phyloP scores from a whole-genome alignment of 306 rosid genomes.

The Sophora flavescens region DNA sequence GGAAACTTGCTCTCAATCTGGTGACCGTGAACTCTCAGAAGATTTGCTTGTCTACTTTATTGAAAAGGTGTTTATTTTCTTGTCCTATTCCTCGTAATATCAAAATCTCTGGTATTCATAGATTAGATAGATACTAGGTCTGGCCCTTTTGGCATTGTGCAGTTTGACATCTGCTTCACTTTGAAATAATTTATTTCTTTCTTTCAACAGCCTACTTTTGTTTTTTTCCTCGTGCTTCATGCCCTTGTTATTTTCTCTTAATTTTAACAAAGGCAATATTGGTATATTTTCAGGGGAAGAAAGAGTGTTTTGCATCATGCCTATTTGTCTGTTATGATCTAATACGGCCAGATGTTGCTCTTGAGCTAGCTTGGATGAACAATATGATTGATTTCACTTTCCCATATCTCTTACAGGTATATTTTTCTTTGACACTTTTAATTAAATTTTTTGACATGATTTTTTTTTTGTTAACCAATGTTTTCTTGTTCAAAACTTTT shows the following conservation, averaged over 20 bases:
- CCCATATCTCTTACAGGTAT: slow-evolving; percentile 90
- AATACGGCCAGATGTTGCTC: slow-evolving; percentile 83
- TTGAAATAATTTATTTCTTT: slow-evolving; percentile 23
- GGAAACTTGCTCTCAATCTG: slow-evolving; percentile 97
- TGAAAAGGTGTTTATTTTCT: slow-evolving; percentile 67
- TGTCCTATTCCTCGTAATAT: slow-evolving; percentile 27
- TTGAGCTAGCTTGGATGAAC: slow-evolving; percentile 94
- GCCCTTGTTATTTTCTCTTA: slow-evolving; percentile 29
- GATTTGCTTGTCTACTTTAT: slow-evolving; percentile 92
- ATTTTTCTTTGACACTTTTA: slow-evolving; percentile 5
- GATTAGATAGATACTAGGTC: slow-evolving; percentile 16
- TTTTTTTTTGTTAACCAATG: slow-evolving; percentile 17
- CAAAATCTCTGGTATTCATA: not conserved
- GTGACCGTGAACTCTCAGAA: slow-evolving; percentile 95
- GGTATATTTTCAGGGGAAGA: slow-evolving; percentile 79
- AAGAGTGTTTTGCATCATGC: slow-evolving; percentile 97
- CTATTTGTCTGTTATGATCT: slow-evolving; percentile 94
- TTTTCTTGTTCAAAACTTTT: not conserved
- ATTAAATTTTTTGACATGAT: slow-evolving; percentile 21
- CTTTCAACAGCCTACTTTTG: not conserved
- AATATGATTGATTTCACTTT: slow-evolving; percentile 91
- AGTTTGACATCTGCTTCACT: slow-evolving; percentile 28
- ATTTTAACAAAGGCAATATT: slow-evolving; percentile 30
- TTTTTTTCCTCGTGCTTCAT: slow-evolving; percentile 18
- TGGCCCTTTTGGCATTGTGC: slow-evolving; percentile 10